phyloP scores from a whole-genome alignment of 2,329 filamentous ascomycete genomes.

The Colletotrichum magnum region DNA sequence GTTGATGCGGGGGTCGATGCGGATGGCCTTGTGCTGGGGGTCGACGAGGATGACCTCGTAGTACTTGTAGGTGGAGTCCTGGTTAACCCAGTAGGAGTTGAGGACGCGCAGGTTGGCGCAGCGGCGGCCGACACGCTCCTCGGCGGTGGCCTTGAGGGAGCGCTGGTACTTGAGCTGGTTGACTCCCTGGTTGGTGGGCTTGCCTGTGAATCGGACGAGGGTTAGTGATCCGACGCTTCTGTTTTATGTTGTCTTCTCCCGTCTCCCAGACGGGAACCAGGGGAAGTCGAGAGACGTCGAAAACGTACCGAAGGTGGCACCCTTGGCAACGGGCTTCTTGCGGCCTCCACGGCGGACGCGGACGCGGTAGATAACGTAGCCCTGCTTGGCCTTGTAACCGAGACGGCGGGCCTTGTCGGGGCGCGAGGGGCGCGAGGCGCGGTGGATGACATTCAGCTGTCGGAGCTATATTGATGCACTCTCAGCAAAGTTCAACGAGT shows the following conservation, averaged over 20 bases:
- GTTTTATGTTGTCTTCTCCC: not conserved
- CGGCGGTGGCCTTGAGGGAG: slow-evolving; percentile 96
- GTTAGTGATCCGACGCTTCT: slow-evolving; percentile 42
- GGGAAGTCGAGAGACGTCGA: not conserved
- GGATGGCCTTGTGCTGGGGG: slow-evolving; percentile 99
- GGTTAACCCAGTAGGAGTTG: slow-evolving; percentile 99
- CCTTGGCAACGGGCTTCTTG: slow-evolving; percentile 97
- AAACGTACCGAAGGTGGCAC: slow-evolving; percentile 95
- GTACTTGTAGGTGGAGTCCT: slow-evolving; percentile 99
- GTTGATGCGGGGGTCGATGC: slow-evolving; percentile 99
- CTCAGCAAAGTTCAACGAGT: slow-evolving; percentile 99
- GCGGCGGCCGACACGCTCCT: slow-evolving; percentile 99
- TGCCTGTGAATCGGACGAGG: slow-evolving; percentile 73
- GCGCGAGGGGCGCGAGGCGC: slow-evolving; percentile 96
- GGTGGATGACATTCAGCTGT: slow-evolving; percentile 99
- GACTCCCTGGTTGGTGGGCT: slow-evolving; percentile 99
- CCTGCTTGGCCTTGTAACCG: slow-evolving; percentile 99
- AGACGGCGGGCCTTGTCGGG: slow-evolving; percentile 99
- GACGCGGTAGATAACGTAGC: slow-evolving; percentile 99
- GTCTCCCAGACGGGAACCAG: slow-evolving; percentile 7
- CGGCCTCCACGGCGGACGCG: slow-evolving; percentile 98
- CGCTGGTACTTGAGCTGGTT: slow-evolving; percentile 99
- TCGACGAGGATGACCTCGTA: slow-evolving; percentile 99
- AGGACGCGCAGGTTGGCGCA: slow-evolving; percentile 99
- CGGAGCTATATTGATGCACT: slow-evolving; percentile 99